Percentiles rank a stretch among this genome's conserved stretches.
phyloP scores from a whole-genome alignment of 352 stramenopile genomes.

The Phytophthora fragariae region DNA sequence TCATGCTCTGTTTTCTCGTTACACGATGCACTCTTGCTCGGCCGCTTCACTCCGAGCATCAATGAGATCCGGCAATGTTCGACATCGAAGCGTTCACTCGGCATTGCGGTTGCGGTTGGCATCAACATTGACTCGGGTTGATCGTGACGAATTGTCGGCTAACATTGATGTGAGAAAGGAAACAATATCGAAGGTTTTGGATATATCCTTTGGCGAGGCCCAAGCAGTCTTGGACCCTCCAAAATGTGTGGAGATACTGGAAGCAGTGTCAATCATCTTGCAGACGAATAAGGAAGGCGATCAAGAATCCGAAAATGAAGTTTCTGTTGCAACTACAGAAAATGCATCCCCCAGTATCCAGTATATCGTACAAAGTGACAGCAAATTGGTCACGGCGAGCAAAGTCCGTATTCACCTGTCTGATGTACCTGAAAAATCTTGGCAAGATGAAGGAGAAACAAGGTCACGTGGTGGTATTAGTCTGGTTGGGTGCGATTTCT shows the following conservation, averaged over 20 bases:
- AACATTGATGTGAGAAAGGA: conserved; percentile 12
- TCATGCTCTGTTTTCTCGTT: conserved; percentile 41
- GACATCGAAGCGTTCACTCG: conserved; percentile 66
- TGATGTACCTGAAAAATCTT: not conserved
- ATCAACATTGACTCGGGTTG: conserved; percentile 21
- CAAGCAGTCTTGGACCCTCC: conserved; percentile 35
- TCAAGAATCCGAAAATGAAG: conserved; percentile 1
- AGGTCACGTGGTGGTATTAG: conserved; percentile 18
- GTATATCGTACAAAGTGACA: conserved; percentile 28
- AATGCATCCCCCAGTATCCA: not conserved
- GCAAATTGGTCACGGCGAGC: conserved; percentile 46
- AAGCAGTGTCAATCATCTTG: conserved; percentile 33
- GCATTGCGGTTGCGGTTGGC: conserved; percentile 61
- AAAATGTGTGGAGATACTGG: conserved; percentile 38
- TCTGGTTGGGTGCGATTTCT: conserved; percentile 32
- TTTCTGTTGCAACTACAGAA: not conserved
- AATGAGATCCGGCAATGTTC: conserved; percentile 36
- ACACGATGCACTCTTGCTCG: conserved; percentile 50
- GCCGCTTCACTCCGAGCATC: conserved; percentile 34
- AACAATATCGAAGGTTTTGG: conserved; percentile 39
- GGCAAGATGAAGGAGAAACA: not conserved
- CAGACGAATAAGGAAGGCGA: conserved; percentile 11
- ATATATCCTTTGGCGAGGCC: conserved; percentile 45
- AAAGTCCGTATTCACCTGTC: conserved; percentile 38
- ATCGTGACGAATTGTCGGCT: conserved; percentile 6